These are phyloP conservation scores for Anthostomella pinea DNA, from an alignment of 2,329 filamentous ascomycete species.

Conservation along the genomic window DNA sequence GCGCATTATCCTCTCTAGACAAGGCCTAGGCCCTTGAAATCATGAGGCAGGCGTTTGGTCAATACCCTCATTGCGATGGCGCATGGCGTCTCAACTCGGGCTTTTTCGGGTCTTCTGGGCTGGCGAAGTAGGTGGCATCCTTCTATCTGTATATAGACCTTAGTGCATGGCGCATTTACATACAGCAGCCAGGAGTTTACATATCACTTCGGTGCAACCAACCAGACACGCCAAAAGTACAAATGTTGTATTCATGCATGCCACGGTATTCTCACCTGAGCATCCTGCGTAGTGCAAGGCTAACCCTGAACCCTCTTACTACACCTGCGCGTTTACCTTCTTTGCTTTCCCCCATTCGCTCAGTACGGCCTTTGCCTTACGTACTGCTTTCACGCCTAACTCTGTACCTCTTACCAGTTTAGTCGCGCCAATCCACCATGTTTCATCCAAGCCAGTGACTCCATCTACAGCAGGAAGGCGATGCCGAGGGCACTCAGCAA, in stretches of 20 bases:
- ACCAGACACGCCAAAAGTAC: conserved; percentile 15
- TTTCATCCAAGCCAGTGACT: too few relatives aligned
- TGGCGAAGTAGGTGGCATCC: not conserved
- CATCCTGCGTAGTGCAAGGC: not conserved
- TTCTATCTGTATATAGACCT: too few relatives aligned
- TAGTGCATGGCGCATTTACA: too few relatives aligned
- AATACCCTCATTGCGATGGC: conserved; percentile 23
- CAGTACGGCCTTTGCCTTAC: too few relatives aligned
- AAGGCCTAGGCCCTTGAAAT: not conserved
- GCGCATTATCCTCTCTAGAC: not conserved
- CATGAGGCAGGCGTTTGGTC: conserved; percentile 16
- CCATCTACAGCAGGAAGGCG: conserved; percentile 45
- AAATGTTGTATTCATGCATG: conserved; percentile 14
- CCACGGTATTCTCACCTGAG: conserved; percentile 3
- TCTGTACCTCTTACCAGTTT: not conserved
- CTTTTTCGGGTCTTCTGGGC: not conserved
- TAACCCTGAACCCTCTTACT: too few relatives aligned
- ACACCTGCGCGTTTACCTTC: too few relatives aligned
- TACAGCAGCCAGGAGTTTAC: too few relatives aligned
- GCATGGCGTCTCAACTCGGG: conserved; percentile 16
- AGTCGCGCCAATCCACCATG: too few relatives aligned
- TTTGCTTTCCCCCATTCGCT: not conserved
- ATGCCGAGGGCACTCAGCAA: conserved; percentile 45
- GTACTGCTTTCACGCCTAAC: not conserved
- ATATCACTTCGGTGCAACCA: not conserved